Base-by-base conservation (phyloP, 805 yeast genomes). In the Starmerella apicola region DNA sequence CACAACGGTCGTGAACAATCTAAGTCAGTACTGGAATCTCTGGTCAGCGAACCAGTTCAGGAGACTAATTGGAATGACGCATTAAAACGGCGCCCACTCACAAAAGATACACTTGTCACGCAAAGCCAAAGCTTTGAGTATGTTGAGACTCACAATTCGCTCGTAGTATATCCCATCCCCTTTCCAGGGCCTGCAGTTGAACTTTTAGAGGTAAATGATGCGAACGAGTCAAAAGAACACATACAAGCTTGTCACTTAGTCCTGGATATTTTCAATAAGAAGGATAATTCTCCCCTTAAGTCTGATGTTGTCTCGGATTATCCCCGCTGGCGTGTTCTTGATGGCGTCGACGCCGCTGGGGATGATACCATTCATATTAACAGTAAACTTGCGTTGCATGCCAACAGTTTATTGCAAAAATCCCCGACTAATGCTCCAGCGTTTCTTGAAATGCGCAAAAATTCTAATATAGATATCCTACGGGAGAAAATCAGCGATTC, bases 41-140 rank as follows among this genome's bases (percentile, higher is more conserved):
- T 58, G 17, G 46, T 60, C 21, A 53, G 55, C 3, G 64, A 60
- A 28, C 64, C 64, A 7, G 44, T 60, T 10, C 58, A 56, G 12
- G 46, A 52, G 13, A 54, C 56, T 29, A 50, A 46, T 24, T 60
- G 64, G 64, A 48, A 44, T 38, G 41, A 46, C 18, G 48, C 50
- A 3, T 43, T 59, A 21, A 42, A 38, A 28, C 41, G 46, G 13
- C 42, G 63, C 24, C 48, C 57, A 5, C 46, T 57, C 22, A 39
- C 59, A n/a, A 60, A 60, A 41, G 61, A 58, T 37, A 45, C 51
- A 1, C 32, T 58, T n/a, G 50, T 60, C 5, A 41, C 39, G 15
- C 58, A 53, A 38, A 41, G 53, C 21, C 48, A 53, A 4, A 25
- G 38, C 3, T 57, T 54, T 40, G 59, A 52, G 18, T 53, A 48